Evolutionary conservation across 2,329 filamentous ascomycete species (phyloP).

Genomic region (Microascus cirrosus): DNA sequence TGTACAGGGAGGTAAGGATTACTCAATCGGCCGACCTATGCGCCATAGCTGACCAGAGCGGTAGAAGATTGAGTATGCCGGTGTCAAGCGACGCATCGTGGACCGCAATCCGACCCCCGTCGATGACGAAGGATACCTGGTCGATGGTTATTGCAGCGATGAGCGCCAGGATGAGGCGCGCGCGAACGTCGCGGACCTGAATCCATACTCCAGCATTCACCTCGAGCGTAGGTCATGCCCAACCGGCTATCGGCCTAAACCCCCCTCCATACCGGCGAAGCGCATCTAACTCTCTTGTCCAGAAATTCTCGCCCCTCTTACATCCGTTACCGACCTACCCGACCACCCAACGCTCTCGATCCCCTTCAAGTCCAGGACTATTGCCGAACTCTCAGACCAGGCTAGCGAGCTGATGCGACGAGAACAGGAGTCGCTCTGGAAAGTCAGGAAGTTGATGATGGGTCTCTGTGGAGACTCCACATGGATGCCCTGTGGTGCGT

Average conservation of each 20-base stretch:
- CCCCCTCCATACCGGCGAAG: not conserved
- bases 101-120: constrained; percentile 60
- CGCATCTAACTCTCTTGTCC: constrained; percentile 10
- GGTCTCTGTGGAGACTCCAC: constrained; percentile 65
- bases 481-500: constrained; percentile 50
- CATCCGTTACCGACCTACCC: constrained; percentile 61
- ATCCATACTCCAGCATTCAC: constrained; percentile 63
- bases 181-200: constrained; percentile 53
- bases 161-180: constrained; percentile 50
- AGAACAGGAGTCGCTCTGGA: constrained; percentile 62
- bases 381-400: constrained; percentile 60
- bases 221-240: constrained; percentile 51
- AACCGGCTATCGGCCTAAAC: too few species aligned
- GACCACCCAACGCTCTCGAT: constrained; percentile 63
- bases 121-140: constrained; percentile 68
- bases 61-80: constrained; percentile 62
- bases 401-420: constrained; percentile 61
- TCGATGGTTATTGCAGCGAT: constrained; percentile 61
- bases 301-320: constrained; percentile 68
- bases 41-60: constrained; percentile 12
- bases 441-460: constrained; percentile 62
- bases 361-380: constrained; percentile 62
- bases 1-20: constrained; percentile 56
- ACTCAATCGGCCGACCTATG: not conserved
- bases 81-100: constrained; percentile 62